phyloP scores from a whole-genome alignment of 2,329 filamentous ascomycete species.

The Exserohilum turcica region DNA sequence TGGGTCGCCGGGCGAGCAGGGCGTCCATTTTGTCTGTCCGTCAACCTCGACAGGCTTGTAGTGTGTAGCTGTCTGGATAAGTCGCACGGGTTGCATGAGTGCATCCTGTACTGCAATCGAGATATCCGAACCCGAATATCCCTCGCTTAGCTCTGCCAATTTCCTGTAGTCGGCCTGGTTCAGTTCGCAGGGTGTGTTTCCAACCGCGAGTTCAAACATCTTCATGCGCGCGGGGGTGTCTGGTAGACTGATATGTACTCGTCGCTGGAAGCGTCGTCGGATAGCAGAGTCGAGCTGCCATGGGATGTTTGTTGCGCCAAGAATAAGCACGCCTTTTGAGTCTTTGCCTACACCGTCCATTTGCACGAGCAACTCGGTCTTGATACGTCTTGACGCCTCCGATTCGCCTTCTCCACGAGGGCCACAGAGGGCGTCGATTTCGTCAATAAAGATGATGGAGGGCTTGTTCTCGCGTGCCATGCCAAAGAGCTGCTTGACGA shows the following conservation, averaged over 20 bases:
- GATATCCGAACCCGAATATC: conserved; percentile 96
- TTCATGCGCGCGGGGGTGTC: conserved; percentile 84
- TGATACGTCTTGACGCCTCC: conserved; percentile 95
- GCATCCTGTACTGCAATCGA: conserved; percentile 94
- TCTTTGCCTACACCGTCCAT: conserved; percentile 99
- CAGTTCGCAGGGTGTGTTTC: conserved; percentile 86
- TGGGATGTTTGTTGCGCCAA: conserved; percentile 96
- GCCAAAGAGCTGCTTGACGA: conserved; percentile 95
- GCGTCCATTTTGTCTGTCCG: conserved; percentile 71
- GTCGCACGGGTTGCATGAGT: conserved; percentile 94
- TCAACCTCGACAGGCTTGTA: conserved; percentile 88
- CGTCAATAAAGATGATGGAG: conserved; percentile 98
- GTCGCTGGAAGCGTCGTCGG: conserved; percentile 89
- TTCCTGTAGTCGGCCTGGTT: conserved; percentile 77
- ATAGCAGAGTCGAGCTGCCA: conserved; percentile 98
- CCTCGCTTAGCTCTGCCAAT: conserved; percentile 81
- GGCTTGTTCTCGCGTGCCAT: conserved; percentile 99
- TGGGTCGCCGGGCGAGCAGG: conserved; percentile 88
- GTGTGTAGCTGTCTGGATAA: conserved; percentile 96
- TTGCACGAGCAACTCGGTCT: conserved; percentile 96
- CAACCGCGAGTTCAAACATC: conserved; percentile 97
- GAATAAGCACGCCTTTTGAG: conserved; percentile 87
- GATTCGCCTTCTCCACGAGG: conserved; percentile 94
- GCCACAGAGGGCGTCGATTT: conserved; percentile 94
- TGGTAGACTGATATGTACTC: conserved; percentile 93